Percentiles rank a stretch among this genome's conserved stretches.
These are phyloP conservation scores for Excoecaria cochinchinensis DNA, from an alignment of 345 rosid genomes.

Conservation along the genomic window DNA sequence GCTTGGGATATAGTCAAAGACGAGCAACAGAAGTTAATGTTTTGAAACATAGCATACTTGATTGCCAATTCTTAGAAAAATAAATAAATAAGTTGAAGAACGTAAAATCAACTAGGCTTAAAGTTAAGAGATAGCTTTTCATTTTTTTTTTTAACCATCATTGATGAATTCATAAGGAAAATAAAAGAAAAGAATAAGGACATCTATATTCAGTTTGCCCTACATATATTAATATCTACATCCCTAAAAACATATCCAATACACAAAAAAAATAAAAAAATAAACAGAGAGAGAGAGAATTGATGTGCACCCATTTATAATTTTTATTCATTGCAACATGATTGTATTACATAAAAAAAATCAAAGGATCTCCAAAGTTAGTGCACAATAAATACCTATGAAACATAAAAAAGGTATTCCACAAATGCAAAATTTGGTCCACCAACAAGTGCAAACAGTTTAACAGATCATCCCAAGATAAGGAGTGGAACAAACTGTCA, in stretches of 20 bases:
- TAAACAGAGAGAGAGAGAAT: background rate
- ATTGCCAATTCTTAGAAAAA: background rate
- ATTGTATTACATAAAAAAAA: background rate
- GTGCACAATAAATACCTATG: conserved; percentile 58
- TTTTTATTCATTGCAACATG: background rate
- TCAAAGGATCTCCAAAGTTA: background rate
- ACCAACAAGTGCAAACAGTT: conserved; percentile 52
- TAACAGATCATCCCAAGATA: conserved; percentile 51
- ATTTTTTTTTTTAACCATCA: background rate
- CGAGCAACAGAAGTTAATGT: background rate
- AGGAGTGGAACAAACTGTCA: conserved; percentile 42
- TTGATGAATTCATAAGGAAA: too few relatives aligned
- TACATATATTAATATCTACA: background rate
- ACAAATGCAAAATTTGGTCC: conserved; percentile 56
- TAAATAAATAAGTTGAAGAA: background rate
- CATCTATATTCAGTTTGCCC: background rate
- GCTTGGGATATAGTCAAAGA: background rate
- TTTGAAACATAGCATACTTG: background rate
- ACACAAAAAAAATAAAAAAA: too few relatives aligned
- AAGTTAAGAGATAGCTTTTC: background rate
- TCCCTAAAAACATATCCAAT: background rate
- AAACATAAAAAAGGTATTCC: conserved; percentile 68
- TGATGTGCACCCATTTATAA: background rate
- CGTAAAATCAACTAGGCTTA: background rate
- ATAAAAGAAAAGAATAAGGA: too few relatives aligned